Conservation (phyloP, 495 filamentous ascomycete genomes). For the Cryomyces minteri region DNA sequence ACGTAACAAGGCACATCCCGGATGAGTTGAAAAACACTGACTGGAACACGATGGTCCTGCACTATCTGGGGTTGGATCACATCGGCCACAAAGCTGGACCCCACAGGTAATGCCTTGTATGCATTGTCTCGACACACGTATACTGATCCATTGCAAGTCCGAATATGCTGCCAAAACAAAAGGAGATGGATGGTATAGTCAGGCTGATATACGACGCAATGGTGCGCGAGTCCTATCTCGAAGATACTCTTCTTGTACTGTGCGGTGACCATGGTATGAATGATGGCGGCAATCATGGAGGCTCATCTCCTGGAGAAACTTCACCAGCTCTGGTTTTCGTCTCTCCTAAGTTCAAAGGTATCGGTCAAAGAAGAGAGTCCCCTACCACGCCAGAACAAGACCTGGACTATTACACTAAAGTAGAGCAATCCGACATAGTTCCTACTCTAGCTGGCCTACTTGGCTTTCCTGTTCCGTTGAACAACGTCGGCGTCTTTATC, state of each 20-base stretch:
- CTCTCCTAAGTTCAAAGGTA: constrained; percentile 57
- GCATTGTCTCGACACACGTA: neutral
- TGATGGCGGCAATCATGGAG: constrained; percentile 92
- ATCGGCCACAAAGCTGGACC: constrained; percentile 95
- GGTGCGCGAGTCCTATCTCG: constrained; percentile 43
- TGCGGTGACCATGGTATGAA: constrained; percentile 98
- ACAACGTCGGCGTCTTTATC: constrained; percentile 82
- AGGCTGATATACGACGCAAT: constrained; percentile 58
- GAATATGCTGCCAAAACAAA: constrained; percentile 84
- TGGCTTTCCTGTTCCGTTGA: constrained; percentile 78
- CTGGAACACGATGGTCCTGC: constrained; percentile 86
- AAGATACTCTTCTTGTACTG: constrained; percentile 66
- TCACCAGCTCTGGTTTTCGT: constrained; percentile 84
- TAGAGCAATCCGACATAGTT: constrained; percentile 87
- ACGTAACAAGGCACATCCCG: constrained; percentile 82
- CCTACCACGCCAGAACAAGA: constrained; percentile 29
- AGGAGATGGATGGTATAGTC: constrained; percentile 83
- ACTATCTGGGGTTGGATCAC: constrained; percentile 92
- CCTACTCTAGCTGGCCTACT: constrained; percentile 78
- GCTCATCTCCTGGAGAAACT: constrained; percentile 81
- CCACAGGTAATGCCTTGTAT: constrained; percentile 34
- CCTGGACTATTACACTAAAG: constrained; percentile 61
- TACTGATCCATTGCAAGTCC: constrained; percentile 28
- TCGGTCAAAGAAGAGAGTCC: constrained; percentile 25
- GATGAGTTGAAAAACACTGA: constrained; percentile 56